Percentiles rank a stretch among this genome's conserved stretches.
Evolutionary conservation across 2,329 filamentous ascomycete species (phyloP).

Genomic region (Amphichorda felina): DNA sequence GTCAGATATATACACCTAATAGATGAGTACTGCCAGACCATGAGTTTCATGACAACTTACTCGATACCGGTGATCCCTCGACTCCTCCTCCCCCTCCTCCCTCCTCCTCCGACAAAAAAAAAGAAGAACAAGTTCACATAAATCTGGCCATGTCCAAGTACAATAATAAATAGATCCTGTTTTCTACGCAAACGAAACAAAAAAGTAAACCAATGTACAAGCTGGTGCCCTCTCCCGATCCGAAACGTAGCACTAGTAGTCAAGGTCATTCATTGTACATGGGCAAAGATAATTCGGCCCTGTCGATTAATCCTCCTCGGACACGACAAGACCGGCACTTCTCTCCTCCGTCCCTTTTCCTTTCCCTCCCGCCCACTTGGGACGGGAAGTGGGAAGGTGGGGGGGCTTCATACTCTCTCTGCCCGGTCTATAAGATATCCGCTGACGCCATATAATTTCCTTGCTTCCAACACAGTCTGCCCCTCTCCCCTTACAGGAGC

Average conservation of each 20-base stretch:
- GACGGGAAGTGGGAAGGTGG: too few species aligned
- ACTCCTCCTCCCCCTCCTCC: too few species aligned
- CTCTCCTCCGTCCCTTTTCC: background rate
- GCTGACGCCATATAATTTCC: conserved; percentile 1
- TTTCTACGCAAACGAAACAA: background rate
- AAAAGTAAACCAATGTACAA: conserved; percentile 15
- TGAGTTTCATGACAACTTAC: too few species aligned
- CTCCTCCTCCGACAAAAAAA: too few species aligned
- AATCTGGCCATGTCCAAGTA: too few species aligned
- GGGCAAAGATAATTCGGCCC: conserved; percentile 15
- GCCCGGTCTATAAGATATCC: conserved; percentile 2
- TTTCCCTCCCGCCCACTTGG: background rate
- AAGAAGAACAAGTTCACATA: too few species aligned
- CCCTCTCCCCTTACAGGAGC: conserved; percentile 52
- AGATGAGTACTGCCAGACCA: too few species aligned
- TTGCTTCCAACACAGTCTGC: background rate
- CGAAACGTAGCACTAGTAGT: conserved; percentile 25
- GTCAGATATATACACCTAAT: too few species aligned
- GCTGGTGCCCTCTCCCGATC: conserved; percentile 13
- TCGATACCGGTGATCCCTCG: too few species aligned
- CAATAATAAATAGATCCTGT: too few species aligned
- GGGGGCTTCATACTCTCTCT: background rate
- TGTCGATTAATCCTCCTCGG: conserved; percentile 6
- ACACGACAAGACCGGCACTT: background rate
- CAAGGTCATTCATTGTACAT: conserved; percentile 29